Evolutionary conservation across 768 basidiomycete species (phyloP), one percentile per base, ranked within the genome.

Genomic region (Pisolithus microcarpus): DNA sequence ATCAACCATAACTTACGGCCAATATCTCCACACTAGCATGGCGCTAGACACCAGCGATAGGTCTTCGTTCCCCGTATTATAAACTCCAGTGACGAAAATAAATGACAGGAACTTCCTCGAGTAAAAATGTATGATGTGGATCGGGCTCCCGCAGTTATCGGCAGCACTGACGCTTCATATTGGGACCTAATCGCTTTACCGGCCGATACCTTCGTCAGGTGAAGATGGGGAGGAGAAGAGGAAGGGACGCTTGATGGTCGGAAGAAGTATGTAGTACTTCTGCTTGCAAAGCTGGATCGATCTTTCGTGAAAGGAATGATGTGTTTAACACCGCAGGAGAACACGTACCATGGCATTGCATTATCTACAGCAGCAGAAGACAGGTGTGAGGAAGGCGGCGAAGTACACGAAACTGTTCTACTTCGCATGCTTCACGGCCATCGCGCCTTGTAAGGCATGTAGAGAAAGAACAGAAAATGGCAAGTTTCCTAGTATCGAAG

Each of bases 1-100:
- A 75, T 84, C 4, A 87, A 79, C 88, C 88, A 91, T 13, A 91
- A 70, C 38, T 76, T 88, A 84, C 46, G 77, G 75, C 87, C 87
- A 91, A 61, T 86, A 82, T 46, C 80, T 82, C 70, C 86, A 90
- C 18, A 90, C 88, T 42, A 90, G 78, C 85, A 90, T 88, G 50
- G 62, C n/a, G 24, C 81, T 85, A 50, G 83, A 77, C 31, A 88
- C 78, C 72, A 87, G 78, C 43, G 88, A 68, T 4, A 85, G 76
- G 65, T 85, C 79, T 58, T 87, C 85, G 52, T 85, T 84, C 39
- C 75, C 81, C 59, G 73, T 73, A 31, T 75, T 78, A 48, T 84
- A 65, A 16, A 88, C 82, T 11, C 85, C 87, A 49, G 76, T 81
- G 51, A 81, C 72, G 66, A 91, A 90, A 48, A 91, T 87, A 13